Base-by-base conservation (phyloP, 2,329 filamentous ascomycete species). In the Septoria linicola region DNA sequence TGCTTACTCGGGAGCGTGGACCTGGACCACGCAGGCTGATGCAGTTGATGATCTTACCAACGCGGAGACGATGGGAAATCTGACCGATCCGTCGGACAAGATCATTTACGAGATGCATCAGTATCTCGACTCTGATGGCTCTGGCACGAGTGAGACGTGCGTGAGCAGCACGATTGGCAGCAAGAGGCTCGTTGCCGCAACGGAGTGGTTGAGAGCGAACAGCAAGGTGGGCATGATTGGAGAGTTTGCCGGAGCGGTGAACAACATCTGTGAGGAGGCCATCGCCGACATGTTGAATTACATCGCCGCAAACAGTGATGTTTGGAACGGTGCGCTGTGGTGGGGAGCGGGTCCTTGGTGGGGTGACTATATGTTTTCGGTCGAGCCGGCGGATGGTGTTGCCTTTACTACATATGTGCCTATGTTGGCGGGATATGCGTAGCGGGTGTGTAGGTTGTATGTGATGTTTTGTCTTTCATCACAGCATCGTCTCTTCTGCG, bases 91-190 rank as follows among this genome's bases (percentile, higher is more conserved):
- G 0, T 53, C 70, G 39, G 68, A 80, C 67, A 80, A 78, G 61
- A 72, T 82, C 50, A 67, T 82, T 63, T 82, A 79, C 66, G 77
- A 82, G 61, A 82, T 82, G 80, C 80, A 83, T 63, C 80, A 82
- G 68, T 83, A 82, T 60, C 79, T 82, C 31, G 80, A 83, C 67
- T 69, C 67, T 0, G 79, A 82, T 53, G 75, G 77, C 46, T 78
- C 74, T 1, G 80, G 80, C 7, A 81, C 78, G 0, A 70, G 68
- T 2, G 68, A 67, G 2, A 67, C 68, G 21, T 83, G 80, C 61
- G 77, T 80, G 13, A 73, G 65, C 53, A 55, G 66, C 4, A 82
- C 79, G n/a, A 79, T 82, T 54, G 77, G 80, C 45, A 65, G 67
- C 19, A 75, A 81, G 58, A 71, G 80, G 3, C 66, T 83, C 14